phyloP scores from a whole-genome alignment of 176 grass and related monocot genomes.

The Olyra latifolia region DNA sequence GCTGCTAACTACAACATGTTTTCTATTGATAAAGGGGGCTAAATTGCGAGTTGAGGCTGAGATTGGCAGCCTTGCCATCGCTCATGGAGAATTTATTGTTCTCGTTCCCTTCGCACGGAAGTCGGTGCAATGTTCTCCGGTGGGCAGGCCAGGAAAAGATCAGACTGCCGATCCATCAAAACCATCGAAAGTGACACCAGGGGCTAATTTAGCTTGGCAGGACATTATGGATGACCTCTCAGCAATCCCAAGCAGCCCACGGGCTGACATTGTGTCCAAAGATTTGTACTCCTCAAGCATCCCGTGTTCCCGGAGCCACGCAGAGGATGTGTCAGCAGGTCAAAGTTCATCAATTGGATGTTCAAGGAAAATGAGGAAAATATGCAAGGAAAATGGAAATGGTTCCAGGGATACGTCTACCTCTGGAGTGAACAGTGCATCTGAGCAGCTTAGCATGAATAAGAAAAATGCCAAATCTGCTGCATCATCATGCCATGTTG shows the following conservation, averaged over 20 bases:
- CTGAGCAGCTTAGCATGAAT: slow-evolving; percentile 27
- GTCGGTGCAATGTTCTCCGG: slow-evolving; percentile 18
- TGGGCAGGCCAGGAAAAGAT: slow-evolving; percentile 10
- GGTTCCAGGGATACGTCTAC: slow-evolving; percentile 23
- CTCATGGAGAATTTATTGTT: slow-evolving; percentile 53
- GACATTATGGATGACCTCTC: slow-evolving; percentile 88
- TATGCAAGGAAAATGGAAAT: slow-evolving; percentile 38
- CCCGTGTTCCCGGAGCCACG: neutral
- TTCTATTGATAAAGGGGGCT: slow-evolving; percentile 53
- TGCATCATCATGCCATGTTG: slow-evolving; percentile 52
- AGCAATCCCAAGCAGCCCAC: slow-evolving; percentile 46
- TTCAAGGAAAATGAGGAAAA: slow-evolving; percentile 48
- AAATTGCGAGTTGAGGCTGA: slow-evolving; percentile 57
- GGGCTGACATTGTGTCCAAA: slow-evolving; percentile 33
- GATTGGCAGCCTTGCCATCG: slow-evolving; percentile 26
- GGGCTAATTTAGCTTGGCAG: slow-evolving; percentile 63
- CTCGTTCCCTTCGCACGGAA: slow-evolving; percentile 63
- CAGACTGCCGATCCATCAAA: slow-evolving; percentile 12
- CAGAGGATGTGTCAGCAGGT: neutral
- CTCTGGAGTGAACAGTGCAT: slow-evolving; percentile 31
- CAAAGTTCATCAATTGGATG: slow-evolving; percentile 5
- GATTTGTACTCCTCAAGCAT: slow-evolving; percentile 10
- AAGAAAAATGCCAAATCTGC: slow-evolving; percentile 46
- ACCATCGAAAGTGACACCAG: slow-evolving; percentile 27
- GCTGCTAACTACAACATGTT: neutral